phyloP scores from a whole-genome alignment of 208 protist species.

The Acanthamoeba culbertsoni region DNA sequence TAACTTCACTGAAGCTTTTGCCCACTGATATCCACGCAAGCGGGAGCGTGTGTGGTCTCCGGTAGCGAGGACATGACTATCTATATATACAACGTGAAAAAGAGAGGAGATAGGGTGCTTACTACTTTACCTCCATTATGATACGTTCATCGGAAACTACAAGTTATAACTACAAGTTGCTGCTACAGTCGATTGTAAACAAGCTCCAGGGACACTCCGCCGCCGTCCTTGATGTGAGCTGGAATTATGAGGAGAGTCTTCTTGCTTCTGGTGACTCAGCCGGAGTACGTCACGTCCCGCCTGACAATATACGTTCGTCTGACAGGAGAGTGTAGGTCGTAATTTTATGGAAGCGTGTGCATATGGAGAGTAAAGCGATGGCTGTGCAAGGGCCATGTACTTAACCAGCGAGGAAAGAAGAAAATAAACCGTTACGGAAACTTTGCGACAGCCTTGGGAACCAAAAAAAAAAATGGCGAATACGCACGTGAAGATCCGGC shows the following conservation, averaged over 20 bases:
- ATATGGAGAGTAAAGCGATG: constrained; percentile 8
- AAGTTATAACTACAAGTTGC: neutral
- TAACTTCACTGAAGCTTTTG: no score
- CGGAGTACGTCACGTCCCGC: neutral
- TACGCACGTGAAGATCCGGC: neutral
- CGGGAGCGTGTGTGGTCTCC: neutral
- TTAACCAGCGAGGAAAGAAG: neutral
- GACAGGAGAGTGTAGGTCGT: neutral
- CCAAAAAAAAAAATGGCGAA: neutral
- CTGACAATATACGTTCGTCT: neutral
- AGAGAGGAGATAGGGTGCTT: neutral
- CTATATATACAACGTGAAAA: constrained; percentile 56
- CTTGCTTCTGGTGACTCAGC: neutral
- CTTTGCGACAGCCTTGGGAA: no score
- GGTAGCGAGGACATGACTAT: constrained; percentile 51
- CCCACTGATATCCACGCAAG: neutral
- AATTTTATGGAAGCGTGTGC: constrained; percentile 57
- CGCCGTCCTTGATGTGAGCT: constrained; percentile 9
- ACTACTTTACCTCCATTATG: neutral
- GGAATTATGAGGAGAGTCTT: constrained; percentile 60
- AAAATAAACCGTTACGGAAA: no score
- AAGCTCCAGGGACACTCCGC: constrained; percentile 49
- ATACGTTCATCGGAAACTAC: neutral
- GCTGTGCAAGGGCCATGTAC: neutral
- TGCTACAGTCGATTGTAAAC: neutral